These are phyloP conservation scores for Arthrobotrys musiformis DNA, from an alignment of 2,329 filamentous ascomycete species.

Conservation along the genomic window DNA sequence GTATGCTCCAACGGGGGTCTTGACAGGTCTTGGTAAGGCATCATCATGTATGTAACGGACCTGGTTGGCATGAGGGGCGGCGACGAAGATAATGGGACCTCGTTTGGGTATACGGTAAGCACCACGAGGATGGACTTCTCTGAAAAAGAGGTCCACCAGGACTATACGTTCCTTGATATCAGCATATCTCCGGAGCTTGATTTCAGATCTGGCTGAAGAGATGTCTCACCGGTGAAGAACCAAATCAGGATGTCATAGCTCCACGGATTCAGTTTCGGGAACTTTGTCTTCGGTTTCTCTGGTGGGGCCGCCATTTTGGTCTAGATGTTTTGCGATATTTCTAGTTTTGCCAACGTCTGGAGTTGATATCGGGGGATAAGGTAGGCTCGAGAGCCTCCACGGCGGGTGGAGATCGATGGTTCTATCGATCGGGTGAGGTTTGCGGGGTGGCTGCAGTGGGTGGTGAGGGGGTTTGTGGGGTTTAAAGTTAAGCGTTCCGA, in stretches of 20 bases:
- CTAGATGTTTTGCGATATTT: not conserved
- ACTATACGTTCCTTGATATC: slow-evolving; percentile 63
- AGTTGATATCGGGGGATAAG: not conserved
- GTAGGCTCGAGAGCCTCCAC: not conserved
- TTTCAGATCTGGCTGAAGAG: not conserved
- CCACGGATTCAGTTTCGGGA: slow-evolving; percentile 52
- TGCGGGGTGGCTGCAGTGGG: not conserved
- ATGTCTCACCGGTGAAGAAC: slow-evolving; percentile 53
- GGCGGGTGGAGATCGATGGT: not conserved
- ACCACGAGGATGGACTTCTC: slow-evolving; percentile 92
- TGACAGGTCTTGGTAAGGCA: not conserved
- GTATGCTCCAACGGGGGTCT: not conserved
- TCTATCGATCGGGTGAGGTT: not conserved
- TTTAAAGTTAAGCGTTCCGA: not conserved
- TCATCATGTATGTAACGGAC: slow-evolving; percentile 69
- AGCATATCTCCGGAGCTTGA: not conserved
- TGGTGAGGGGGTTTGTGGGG: not conserved
- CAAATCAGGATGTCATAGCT: slow-evolving; percentile 55
- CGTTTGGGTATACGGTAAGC: slow-evolving; percentile 92
- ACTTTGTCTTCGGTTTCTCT: slow-evolving; percentile 37
- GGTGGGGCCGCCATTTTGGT: slow-evolving; percentile 45
- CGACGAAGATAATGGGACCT: slow-evolving; percentile 93
- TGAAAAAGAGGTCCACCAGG: slow-evolving; percentile 95
- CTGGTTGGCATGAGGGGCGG: slow-evolving; percentile 96
- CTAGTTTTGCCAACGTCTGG: slow-evolving; percentile 1